A percentile compares a stretch with the other conserved stretches of the same genome.
These are phyloP conservation scores for Candida pseudofarinosa DNA, from an alignment of 805 yeast genomes.

Conservation along the genomic window DNA sequence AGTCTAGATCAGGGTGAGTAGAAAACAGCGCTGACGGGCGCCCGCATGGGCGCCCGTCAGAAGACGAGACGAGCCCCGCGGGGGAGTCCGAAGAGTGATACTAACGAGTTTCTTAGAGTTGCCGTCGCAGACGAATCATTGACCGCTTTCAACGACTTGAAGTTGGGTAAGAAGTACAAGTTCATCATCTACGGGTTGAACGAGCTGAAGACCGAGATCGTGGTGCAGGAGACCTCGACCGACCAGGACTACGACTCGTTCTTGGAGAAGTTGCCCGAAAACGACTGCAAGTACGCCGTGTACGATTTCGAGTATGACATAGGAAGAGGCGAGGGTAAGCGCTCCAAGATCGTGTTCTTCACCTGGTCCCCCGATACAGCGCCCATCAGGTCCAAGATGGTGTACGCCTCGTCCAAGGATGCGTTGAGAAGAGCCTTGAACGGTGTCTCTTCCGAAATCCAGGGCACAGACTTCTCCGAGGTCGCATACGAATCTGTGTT, in stretches of 20 bases:
- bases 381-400: slow-evolving; percentile 93
- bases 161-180: slow-evolving; percentile 87
- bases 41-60: neutral
- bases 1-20: slow-evolving; percentile 33
- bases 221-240: slow-evolving; percentile 80
- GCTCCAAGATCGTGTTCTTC: slow-evolving; percentile 64
- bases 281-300: slow-evolving; percentile 93
- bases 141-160: slow-evolving; percentile 91
- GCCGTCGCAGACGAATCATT: slow-evolving; percentile 75
- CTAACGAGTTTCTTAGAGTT: slow-evolving; percentile 30
- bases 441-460: slow-evolving; percentile 91
- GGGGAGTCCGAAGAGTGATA: neutral
- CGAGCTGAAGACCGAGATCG: slow-evolving; percentile 83
- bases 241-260: slow-evolving; percentile 78
- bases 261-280: slow-evolving; percentile 86
- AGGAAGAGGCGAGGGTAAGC: slow-evolving; percentile 88
- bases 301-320: slow-evolving; percentile 96
- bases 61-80: neutral
- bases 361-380: slow-evolving; percentile 99
- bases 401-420: slow-evolving; percentile 96
- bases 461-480: slow-evolving; percentile 97
- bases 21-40: neutral
- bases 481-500: slow-evolving; percentile 91
- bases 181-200: slow-evolving; percentile 78
- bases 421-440: slow-evolving; percentile 96